Conservation (phyloP, 2,329 filamentous ascomycete genomes). For the Colletotrichum liriopes region DNA sequence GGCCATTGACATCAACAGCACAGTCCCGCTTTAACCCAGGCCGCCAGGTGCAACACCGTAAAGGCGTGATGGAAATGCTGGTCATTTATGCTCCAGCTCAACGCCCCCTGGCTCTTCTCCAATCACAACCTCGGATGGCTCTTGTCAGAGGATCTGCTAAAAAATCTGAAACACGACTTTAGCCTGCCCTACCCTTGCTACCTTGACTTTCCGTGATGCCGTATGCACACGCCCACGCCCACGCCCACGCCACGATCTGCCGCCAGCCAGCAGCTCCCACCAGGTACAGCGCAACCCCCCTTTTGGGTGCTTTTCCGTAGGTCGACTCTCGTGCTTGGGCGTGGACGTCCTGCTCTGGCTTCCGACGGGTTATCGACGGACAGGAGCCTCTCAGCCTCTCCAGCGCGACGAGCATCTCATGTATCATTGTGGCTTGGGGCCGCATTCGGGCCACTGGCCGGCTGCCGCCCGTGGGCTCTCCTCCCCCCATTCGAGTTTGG, state of each 20-base stretch:
- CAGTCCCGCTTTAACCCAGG: constrained; percentile 29
- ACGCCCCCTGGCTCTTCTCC: constrained; percentile 19
- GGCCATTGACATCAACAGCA: constrained; percentile 36
- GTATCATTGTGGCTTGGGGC: constrained; percentile 5
- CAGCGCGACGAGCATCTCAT: constrained; percentile 14
- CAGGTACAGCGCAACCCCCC: constrained; percentile 7
- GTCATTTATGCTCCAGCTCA: constrained; percentile 41
- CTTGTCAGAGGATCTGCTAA: constrained; percentile 42
- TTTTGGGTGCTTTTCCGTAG: background rate
- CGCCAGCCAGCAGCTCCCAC: constrained; percentile 33
- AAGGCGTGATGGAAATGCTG: constrained; percentile 38
- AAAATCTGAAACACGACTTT: constrained; percentile 41
- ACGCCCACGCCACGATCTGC: constrained; percentile 38
- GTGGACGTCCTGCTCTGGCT: background rate
- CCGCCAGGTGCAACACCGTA: constrained; percentile 31
- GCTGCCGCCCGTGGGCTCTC: constrained; percentile 10
- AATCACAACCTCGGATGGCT: constrained; percentile 40
- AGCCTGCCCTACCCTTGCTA: constrained; percentile 30
- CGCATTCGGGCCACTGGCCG: constrained; percentile 19
- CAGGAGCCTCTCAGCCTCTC: background rate
- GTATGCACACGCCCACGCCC: constrained; percentile 24
- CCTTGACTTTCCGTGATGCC: constrained; percentile 14
- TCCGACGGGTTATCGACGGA: constrained; percentile 14
- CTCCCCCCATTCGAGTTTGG: constrained; percentile 18
- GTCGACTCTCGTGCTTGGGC: constrained; percentile 10